A percentile compares a stretch with the other conserved stretches of the same genome.
These are phyloP conservation scores for Ceratocystis smalleyi DNA, from an alignment of 2,329 filamentous ascomycete genomes.

Conservation along the genomic window DNA sequence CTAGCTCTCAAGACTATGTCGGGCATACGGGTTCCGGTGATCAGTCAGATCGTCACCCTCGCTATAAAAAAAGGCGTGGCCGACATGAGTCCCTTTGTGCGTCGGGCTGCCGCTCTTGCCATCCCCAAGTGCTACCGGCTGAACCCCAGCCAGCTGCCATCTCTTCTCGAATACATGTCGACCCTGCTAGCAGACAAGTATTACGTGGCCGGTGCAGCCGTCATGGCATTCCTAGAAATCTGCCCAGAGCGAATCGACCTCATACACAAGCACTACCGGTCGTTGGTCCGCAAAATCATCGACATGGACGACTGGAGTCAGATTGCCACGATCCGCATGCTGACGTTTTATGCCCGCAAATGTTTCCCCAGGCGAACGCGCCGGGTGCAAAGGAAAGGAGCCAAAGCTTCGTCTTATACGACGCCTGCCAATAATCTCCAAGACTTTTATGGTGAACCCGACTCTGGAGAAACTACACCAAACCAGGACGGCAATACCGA, in stretches of 20 bases:
- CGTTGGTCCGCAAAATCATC: constrained; percentile 73
- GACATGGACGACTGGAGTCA: constrained; percentile 99
- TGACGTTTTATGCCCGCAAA: constrained; percentile 70
- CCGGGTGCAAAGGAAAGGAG: constrained; percentile 25
- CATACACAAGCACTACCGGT: constrained; percentile 78
- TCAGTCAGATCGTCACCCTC: constrained; percentile 90
- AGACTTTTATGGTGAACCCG: constrained; percentile 64
- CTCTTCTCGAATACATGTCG: constrained; percentile 67
- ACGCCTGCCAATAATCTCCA: constrained; percentile 34
- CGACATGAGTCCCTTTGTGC: constrained; percentile 88
- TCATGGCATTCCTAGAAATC: constrained; percentile 74
- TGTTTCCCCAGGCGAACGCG: constrained; percentile 66
- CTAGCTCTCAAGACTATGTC: constrained; percentile 95
- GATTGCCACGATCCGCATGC: constrained; percentile 62
- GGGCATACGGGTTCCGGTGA: constrained; percentile 89
- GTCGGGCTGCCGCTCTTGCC: constrained; percentile 80
- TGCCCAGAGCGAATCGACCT: constrained; percentile 79
- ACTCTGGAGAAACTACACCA: constrained; percentile 26
- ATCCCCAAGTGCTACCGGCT: constrained; percentile 92
- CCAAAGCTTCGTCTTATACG: constrained; percentile 25
- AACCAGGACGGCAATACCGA: constrained; percentile 34
- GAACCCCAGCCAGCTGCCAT: constrained; percentile 70
- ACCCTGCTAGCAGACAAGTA: constrained; percentile 77
- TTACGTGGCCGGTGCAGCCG: constrained; percentile 87
- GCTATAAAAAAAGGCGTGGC: constrained; percentile 87